Base-by-base conservation (phyloP, 768 basidiomycete species). In the Saitozyma podzolica region DNA sequence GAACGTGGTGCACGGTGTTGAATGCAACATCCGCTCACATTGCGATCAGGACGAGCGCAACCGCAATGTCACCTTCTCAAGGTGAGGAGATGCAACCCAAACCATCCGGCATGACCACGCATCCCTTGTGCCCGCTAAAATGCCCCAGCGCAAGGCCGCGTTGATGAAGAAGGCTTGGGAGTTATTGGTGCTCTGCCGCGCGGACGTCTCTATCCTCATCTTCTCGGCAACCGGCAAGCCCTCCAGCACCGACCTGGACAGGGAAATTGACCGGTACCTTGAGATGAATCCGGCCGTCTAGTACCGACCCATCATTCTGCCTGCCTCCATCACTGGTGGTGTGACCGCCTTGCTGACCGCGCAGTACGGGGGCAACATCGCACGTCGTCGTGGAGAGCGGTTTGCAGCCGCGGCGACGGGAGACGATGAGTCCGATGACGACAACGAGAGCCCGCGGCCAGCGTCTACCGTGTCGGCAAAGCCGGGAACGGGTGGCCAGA, bases 81-180 rank as follows among this genome's bases (percentile, higher is more conserved):
- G 64, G 74, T 69, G 16, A 56, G 68, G 59, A 20, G 6, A 54
- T 39, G 50, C 37, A 5, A n/a, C n/a, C n/a, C n/a, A n/a, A n/a
- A n/a, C 19, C 11, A 51, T 11, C 39, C 13, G 9, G 37, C 16
- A 9, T 45, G 20, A 9, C 54, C 9, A 9, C 54, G 10, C 54
- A 42, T 20, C 54, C 13, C 40, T 9, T 41, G 13, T 42, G 13
- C 13, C 41, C 16, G 20, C 8, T 19, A 10, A n/a, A 10, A 40
- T 54, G 17, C 45, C 9, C 0, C 49, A 76, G 73, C 67, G 78
- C 11, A 79, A 79, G 68, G 76, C 76, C 9, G 78, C 76, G 17
- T 54, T 79, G 62, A 76, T 79, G 74, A 79, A 79, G 66, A 79
- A 79, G 59, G 78, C 78, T 17, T 79, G 78, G 78, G 78, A 79